Evolutionary conservation across 805 yeast species (phyloP).

Genomic region (Metschnikowia borealis): DNA sequence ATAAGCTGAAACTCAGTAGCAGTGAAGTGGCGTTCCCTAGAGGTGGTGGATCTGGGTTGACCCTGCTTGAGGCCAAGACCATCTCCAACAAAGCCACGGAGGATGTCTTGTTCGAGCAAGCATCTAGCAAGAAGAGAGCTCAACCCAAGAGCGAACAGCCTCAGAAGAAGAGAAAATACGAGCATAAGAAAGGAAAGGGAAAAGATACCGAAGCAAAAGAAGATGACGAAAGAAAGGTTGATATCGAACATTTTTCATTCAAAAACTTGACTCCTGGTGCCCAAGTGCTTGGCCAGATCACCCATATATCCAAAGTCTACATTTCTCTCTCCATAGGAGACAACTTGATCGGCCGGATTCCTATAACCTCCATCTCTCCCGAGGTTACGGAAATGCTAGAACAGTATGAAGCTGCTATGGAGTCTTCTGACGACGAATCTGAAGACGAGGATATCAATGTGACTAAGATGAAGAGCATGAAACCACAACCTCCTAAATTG

Average conservation of each 20-base stretch:
- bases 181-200: constrained; percentile 17
- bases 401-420: constrained; percentile 44
- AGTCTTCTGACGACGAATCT: constrained; percentile 29
- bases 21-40: constrained; percentile 78
- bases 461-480: constrained; percentile 20
- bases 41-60: constrained; percentile 85
- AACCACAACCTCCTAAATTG: constrained; percentile 53
- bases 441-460: constrained; percentile 29
- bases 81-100: constrained; percentile 88
- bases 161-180: constrained; percentile 24
- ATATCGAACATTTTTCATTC: constrained; percentile 60
- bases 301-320: constrained; percentile 56
- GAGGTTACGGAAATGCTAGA: constrained; percentile 57
- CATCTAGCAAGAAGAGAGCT: constrained; percentile 29
- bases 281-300: constrained; percentile 71
- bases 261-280: constrained; percentile 68
- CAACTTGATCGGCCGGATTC: constrained; percentile 72
- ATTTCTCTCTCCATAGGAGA: constrained; percentile 73
- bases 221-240: constrained; percentile 29
- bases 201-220: constrained; percentile 15
- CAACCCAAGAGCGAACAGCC: constrained; percentile 23
- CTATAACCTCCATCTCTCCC: constrained; percentile 67
- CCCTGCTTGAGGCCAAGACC: constrained; percentile 88
- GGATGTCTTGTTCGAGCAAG: constrained; percentile 75
- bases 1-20: constrained; percentile 32